Evolutionary conservation across 257 asterid species (phyloP), one percentile per base, ranked within the genome.

Genomic region (Solanum lycopersicoides): DNA sequence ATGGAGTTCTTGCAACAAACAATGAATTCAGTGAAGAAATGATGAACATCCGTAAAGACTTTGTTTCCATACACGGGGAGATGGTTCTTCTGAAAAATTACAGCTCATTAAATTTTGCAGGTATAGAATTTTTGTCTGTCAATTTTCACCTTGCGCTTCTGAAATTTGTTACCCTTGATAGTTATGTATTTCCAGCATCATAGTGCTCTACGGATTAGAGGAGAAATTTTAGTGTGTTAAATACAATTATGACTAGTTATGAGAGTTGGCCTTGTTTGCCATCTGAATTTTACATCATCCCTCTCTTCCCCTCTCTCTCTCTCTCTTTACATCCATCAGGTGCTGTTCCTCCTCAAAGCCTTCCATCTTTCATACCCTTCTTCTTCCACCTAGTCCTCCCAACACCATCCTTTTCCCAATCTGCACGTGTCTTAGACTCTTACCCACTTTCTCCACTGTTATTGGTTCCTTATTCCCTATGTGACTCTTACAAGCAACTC

Each of bases 61-160:
- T 94, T 77, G 99, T 97, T 39, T 86, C 94, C 66, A 96, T 96
- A 84, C 99, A 96, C 83, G 98, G 99, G 28, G 98, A 97, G 91
- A 96, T 96, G 98, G 93, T 97, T 88, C 98, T 97, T 86, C 95
- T 97, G 8, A 92, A 96, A 90, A 95, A 92, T 89, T 97, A 96
- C 85, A 95, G 99, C 94, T 93, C 98, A 86, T 94, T 97, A 60
- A 97, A 97, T 92, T 93, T 96, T 91, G 98, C 98, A 88, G 99
- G 99, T 95, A 91, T 86, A 66, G 18, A 30, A 14, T 18, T 82
- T 80, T 47, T 28, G 63, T 59, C 23, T 63, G 84, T 74, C 32
- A 0, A 16, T 88, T 85, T 83, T 82, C 41, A 30, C 68, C 3
- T 16, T 6, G 15, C 47, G 23, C 69, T 88, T 84, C 23, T 75